phyloP scores from a whole-genome alignment of 139 green algal genomes.

The Gonium pectorale region DNA sequence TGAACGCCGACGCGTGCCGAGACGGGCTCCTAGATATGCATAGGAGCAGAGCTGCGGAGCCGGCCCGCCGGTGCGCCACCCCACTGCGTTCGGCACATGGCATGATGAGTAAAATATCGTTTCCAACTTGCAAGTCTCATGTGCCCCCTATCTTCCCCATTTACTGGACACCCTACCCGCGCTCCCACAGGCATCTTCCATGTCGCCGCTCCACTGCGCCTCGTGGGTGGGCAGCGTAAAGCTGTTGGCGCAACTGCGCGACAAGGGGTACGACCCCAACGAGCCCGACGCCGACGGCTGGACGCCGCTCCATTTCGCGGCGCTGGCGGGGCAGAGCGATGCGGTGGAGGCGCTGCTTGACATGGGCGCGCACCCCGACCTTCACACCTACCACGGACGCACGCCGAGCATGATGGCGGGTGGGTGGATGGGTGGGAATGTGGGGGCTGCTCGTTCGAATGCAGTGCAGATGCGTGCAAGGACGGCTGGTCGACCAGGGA shows the following conservation, averaged over 20 bases:
- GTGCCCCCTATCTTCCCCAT: no score
- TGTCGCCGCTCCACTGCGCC: not conserved
- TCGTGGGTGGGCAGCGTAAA: not conserved
- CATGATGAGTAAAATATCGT: no score
- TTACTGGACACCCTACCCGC: no score
- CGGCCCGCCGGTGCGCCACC: no score
- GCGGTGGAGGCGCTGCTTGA: not conserved
- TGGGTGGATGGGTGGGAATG: not conserved
- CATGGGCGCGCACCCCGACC: not conserved
- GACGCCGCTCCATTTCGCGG: not conserved
- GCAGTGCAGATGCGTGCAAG: no score
- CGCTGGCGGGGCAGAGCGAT: not conserved
- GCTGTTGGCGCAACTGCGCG: not conserved
- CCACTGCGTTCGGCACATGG: no score
- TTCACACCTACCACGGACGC: not conserved
- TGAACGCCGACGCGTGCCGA: no score
- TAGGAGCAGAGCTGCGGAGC: no score
- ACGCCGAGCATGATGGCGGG: not conserved
- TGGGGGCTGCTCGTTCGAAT: no score
- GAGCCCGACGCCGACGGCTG: constrained; percentile 12
- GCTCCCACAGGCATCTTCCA: not conserved
- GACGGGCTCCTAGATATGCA: no score
- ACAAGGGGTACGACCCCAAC: not conserved
- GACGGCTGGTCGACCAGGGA: no score
- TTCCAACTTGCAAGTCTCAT: no score